phyloP scores from a whole-genome alignment of 495 filamentous ascomycete genomes.

The Aspergillus bertholletiae region DNA sequence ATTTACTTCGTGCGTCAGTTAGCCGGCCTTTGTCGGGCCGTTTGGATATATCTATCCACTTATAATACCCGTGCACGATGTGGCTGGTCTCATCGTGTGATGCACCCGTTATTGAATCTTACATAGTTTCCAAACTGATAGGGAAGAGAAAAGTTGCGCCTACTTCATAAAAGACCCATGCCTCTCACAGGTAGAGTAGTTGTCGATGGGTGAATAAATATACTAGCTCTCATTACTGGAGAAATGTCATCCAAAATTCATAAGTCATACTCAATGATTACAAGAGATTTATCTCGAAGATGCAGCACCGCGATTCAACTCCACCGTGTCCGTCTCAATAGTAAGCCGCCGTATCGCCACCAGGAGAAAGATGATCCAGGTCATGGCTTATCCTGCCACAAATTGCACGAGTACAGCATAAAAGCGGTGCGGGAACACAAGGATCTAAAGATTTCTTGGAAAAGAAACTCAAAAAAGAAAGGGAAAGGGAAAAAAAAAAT shows the following conservation, averaged over 20 bases:
- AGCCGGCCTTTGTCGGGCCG: not conserved
- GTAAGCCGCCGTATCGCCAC: not conserved
- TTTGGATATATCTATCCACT: conserved; percentile 4
- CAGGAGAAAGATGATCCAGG: not conserved
- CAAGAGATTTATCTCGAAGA: conserved; percentile 7
- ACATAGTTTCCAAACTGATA: not conserved
- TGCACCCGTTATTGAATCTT: conserved; percentile 5
- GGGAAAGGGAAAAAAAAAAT: conserved; percentile 3
- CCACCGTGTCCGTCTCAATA: conserved; percentile 1
- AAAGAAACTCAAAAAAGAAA: conserved; percentile 7
- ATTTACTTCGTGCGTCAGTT: not conserved
- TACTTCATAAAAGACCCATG: not conserved
- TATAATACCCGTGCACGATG: conserved; percentile 18
- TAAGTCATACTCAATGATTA: conserved; percentile 16
- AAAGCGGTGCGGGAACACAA: not conserved
- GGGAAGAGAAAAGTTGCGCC: not conserved
- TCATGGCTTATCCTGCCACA: not conserved
- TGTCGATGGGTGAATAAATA: not conserved
- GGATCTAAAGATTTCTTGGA: not conserved
- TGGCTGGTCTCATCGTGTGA: conserved; percentile 19
- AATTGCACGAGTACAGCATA: not conserved
- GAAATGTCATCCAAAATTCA: not conserved
- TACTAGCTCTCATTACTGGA: not conserved
- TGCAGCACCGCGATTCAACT: not conserved
- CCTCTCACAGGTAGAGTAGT: not conserved